Percentiles rank a stretch among this genome's conserved stretches.
Evolutionary conservation across 2,329 filamentous ascomycete species (phyloP).

Genomic region (Nigrospora sphaerica): DNA sequence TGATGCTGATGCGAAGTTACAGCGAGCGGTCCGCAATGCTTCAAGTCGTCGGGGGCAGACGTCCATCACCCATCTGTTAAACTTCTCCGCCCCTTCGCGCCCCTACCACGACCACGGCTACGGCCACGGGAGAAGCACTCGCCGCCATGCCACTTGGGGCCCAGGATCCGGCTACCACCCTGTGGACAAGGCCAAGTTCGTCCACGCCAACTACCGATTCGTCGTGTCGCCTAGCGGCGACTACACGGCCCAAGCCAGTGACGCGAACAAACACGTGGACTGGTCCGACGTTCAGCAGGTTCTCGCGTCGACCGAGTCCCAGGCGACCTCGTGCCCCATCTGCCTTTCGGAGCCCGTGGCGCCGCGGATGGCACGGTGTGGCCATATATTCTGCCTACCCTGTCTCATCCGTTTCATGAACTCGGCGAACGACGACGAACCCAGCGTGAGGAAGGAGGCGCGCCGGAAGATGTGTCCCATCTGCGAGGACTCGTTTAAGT

Average conservation of each 20-base stretch:
- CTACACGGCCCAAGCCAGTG: slow-evolving; percentile 73
- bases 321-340: slow-evolving; percentile 85
- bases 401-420: slow-evolving; percentile 96
- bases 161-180: slow-evolving; percentile 85
- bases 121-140: slow-evolving; percentile 44
- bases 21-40: slow-evolving; percentile 46
- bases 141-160: slow-evolving; percentile 74
- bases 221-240: slow-evolving; percentile 77
- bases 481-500: slow-evolving; percentile 87
- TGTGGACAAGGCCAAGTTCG: slow-evolving; percentile 82
- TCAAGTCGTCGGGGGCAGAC: slow-evolving; percentile 83
- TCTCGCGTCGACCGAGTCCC: slow-evolving; percentile 82
- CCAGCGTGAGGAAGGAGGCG: slow-evolving; percentile 58
- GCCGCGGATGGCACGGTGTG: slow-evolving; percentile 93
- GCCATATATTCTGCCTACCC: slow-evolving; percentile 92
- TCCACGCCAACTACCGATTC: slow-evolving; percentile 97
- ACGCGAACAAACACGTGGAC: slow-evolving; percentile 83
- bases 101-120: slow-evolving; percentile 53
- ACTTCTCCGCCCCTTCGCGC: slow-evolving; percentile 75
- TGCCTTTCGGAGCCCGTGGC: slow-evolving; percentile 90
- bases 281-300: slow-evolving; percentile 91
- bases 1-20: slow-evolving; percentile 3
- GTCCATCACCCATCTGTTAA: slow-evolving; percentile 93
- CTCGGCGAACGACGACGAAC: slow-evolving; percentile 65
- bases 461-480: slow-evolving; percentile 95